phyloP scores from a whole-genome alignment of 129 eudicot genomes.

The Centaurea solstitialis region DNA sequence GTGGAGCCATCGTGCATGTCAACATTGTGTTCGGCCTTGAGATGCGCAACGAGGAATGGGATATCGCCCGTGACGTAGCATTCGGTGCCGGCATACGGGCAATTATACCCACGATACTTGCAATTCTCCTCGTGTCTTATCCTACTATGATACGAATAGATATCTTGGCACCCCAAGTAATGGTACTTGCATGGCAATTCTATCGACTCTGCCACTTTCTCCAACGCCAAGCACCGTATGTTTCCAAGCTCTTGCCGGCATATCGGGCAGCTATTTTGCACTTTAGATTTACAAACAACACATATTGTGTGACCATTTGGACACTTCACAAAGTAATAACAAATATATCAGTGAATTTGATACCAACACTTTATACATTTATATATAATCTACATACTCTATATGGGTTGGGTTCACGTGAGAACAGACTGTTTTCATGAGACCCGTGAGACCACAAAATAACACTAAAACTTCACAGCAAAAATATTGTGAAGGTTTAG shows the following conservation, averaged over 20 bases:
- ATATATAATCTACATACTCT: neutral
- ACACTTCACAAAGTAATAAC: conserved; percentile 41
- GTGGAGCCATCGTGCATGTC: conserved; percentile 70
- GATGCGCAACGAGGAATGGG: conserved; percentile 62
- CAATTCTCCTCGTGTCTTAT: conserved; percentile 56
- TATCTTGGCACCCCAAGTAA: conserved; percentile 61
- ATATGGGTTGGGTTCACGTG: too few relatives aligned
- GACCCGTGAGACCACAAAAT: too few relatives aligned
- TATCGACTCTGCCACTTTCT: conserved; percentile 61
- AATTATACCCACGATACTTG: conserved; percentile 59
- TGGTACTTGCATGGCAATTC: conserved; percentile 68
- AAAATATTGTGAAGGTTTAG: too few relatives aligned
- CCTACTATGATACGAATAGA: conserved; percentile 50
- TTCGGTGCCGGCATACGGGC: conserved; percentile 71
- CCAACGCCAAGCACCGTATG: conserved; percentile 69
- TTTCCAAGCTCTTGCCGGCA: conserved; percentile 68
- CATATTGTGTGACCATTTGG: conserved; percentile 75
- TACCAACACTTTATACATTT: neutral
- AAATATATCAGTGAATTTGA: conserved; percentile 9
- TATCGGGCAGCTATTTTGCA: conserved; percentile 57
- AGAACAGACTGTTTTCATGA: too few relatives aligned
- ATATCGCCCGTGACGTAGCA: conserved; percentile 61
- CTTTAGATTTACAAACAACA: conserved; percentile 54
- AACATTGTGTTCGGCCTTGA: conserved; percentile 56
- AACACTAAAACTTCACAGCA: too few relatives aligned